Conservation (phyloP, 805 yeast genomes). For the Ogataea salicorniae region DNA sequence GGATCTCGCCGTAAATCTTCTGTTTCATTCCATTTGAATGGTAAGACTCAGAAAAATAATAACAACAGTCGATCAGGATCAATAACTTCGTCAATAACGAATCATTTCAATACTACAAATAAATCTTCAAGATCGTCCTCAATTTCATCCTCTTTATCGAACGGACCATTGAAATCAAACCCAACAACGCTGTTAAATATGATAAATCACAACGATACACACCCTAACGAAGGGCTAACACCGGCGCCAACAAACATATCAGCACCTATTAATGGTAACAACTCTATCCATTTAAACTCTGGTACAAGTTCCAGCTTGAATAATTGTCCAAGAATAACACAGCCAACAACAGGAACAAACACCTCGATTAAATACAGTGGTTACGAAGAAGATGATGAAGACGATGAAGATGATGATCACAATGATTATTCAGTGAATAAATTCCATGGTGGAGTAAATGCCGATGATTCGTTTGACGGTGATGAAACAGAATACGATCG, state of each 20-base stretch:
- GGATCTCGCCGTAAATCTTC: conserved; percentile 25
- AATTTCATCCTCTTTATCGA: background rate
- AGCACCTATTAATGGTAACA: too few species aligned
- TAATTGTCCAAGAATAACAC: conserved; percentile 17
- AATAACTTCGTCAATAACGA: conserved; percentile 8
- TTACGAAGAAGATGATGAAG: conserved; percentile 9
- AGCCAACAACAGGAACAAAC: conserved; percentile 2
- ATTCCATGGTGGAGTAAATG: background rate
- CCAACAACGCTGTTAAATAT: background rate
- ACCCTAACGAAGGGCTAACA: background rate
- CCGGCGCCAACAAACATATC: too few species aligned
- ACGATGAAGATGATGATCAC: conserved; percentile 4
- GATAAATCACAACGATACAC: conserved; percentile 2
- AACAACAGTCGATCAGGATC: conserved; percentile 21
- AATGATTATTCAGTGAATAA: background rate
- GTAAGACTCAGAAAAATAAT: conserved; percentile 2
- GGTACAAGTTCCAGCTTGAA: too few species aligned
- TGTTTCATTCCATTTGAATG: conserved; percentile 21
- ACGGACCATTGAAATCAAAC: background rate
- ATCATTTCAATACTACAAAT: background rate
- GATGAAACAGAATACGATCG: conserved; percentile 14
- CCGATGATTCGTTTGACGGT: conserved; percentile 5
- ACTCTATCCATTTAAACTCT: too few species aligned
- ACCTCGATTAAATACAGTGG: background rate
- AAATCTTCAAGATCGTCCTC: background rate